A percentile compares a stretch with the other conserved stretches of the same genome.
These are phyloP conservation scores for Rhododendron ovatum DNA, from an alignment of 148 eudicot species.

Conservation along the genomic window DNA sequence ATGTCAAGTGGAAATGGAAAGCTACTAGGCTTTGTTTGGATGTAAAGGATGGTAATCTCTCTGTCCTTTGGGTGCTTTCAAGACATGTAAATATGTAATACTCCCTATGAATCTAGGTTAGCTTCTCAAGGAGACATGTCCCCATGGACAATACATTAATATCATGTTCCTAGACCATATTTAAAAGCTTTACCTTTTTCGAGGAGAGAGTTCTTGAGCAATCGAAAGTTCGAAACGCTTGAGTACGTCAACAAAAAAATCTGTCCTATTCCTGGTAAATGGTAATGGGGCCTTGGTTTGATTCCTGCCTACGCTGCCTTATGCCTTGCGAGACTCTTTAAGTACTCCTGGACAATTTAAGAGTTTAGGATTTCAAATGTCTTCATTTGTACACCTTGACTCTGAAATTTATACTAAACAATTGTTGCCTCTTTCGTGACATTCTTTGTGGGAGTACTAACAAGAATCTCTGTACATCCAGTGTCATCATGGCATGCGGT, in stretches of 20 bases:
- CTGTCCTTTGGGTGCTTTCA: neutral
- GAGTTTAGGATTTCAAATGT: neutral
- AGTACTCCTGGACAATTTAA: neutral
- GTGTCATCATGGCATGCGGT: conserved; percentile 96
- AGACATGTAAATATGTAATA: neutral
- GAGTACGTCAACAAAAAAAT: neutral
- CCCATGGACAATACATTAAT: neutral
- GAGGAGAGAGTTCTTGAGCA: neutral
- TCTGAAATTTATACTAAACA: neutral
- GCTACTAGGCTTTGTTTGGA: neutral
- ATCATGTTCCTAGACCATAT: neutral
- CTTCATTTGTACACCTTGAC: neutral
- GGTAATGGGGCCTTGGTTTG: neutral
- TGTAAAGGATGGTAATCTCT: neutral
- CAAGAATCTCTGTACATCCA: conserved; percentile 26
- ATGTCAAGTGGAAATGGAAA: neutral
- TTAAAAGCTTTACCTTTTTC: neutral
- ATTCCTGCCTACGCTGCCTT: neutral
- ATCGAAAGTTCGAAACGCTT: neutral
- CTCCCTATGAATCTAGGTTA: neutral
- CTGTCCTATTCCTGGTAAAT: neutral
- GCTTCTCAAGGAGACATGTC: neutral
- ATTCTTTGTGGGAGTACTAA: conserved; percentile 16
- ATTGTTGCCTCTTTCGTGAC: neutral
- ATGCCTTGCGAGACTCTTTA: neutral